Percentiles rank a stretch among this genome's conserved stretches.
phyloP scores from a whole-genome alignment of 2,329 filamentous ascomycete species.

The Exophiala viscosa region DNA sequence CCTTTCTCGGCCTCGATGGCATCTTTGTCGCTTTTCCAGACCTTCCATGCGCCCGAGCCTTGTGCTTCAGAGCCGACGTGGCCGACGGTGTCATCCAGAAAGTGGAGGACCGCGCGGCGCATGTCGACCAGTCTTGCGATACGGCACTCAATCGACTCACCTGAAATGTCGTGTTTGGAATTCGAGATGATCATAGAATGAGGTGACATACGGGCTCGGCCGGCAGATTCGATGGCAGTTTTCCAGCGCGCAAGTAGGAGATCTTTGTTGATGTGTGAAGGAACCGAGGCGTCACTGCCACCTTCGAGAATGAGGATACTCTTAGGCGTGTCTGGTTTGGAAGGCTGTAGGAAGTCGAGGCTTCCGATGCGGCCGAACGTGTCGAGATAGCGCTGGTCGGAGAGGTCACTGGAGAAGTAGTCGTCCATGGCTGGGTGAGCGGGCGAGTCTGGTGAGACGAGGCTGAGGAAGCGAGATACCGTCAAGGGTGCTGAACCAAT shows the following conservation, averaged over 20 bases:
- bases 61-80: conserved; percentile 7
- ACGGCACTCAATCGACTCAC: conserved; percentile 13
- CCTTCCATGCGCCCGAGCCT: neutral
- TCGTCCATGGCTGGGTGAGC: conserved; percentile 69
- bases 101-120: conserved; percentile 23
- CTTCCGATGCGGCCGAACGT: conserved; percentile 58
- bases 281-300: conserved; percentile 19
- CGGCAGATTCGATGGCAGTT: conserved; percentile 8
- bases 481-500: conserved; percentile 46
- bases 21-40: conserved; percentile 8
- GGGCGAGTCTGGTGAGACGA: conserved; percentile 52
- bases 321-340: neutral
- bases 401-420: conserved; percentile 79
- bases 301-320: conserved; percentile 22
- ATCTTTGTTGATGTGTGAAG: conserved; percentile 14
- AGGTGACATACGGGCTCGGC: conserved; percentile 1
- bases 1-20: conserved; percentile 8
- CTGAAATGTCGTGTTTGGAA: conserved; percentile 25
- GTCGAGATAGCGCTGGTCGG: conserved; percentile 51
- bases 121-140: conserved; percentile 23
- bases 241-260: conserved; percentile 22
- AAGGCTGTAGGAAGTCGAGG: conserved; percentile 1
- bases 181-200: conserved; percentile 18
- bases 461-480: conserved; percentile 57
- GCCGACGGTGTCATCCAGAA: conserved; percentile 23